Evolutionary conservation across 2,329 filamentous ascomycete genomes (phyloP).

Genomic region (Dothidotthia symphoricarpi): DNA sequence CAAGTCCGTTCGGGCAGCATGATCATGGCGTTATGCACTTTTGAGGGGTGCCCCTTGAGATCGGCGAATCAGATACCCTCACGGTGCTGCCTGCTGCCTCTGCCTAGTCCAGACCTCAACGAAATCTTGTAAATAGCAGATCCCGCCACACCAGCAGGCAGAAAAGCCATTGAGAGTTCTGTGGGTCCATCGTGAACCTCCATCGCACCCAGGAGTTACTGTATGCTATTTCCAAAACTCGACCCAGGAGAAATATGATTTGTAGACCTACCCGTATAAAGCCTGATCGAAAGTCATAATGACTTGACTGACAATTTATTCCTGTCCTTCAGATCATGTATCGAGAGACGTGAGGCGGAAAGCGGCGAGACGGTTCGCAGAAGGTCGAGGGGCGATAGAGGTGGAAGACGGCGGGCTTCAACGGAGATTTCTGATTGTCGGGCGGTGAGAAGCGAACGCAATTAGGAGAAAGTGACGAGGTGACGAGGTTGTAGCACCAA

Average conservation of each 20-base stretch:
- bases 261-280: slow-evolving; percentile 39
- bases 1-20: too few relatives aligned
- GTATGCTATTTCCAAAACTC: slow-evolving; percentile 6
- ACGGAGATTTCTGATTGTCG: slow-evolving; percentile 20
- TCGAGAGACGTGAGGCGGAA: slow-evolving; percentile 19
- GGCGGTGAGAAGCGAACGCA: slow-evolving; percentile 21
- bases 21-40: too few relatives aligned
- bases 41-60: background rate
- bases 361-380: slow-evolving; percentile 13
- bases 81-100: slow-evolving; percentile 40
- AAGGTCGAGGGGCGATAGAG: slow-evolving; percentile 16
- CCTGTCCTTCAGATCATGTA: slow-evolving; percentile 33
- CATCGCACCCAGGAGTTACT: slow-evolving; percentile 14
- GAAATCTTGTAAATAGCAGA: slow-evolving; percentile 18
- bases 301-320: slow-evolving; percentile 30
- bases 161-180: slow-evolving; percentile 18
- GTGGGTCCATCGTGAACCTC: slow-evolving; percentile 9
- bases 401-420: slow-evolving; percentile 21
- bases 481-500: slow-evolving; percentile 29
- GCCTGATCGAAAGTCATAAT: slow-evolving; percentile 46
- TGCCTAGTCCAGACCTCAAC: slow-evolving; percentile 28
- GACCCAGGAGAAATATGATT: background rate
- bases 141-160: slow-evolving; percentile 20
- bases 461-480: slow-evolving; percentile 23
- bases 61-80: slow-evolving; percentile 21